Conservation (phyloP, 176 grass and related monocot species). For the Saccharum officinarum region DNA sequence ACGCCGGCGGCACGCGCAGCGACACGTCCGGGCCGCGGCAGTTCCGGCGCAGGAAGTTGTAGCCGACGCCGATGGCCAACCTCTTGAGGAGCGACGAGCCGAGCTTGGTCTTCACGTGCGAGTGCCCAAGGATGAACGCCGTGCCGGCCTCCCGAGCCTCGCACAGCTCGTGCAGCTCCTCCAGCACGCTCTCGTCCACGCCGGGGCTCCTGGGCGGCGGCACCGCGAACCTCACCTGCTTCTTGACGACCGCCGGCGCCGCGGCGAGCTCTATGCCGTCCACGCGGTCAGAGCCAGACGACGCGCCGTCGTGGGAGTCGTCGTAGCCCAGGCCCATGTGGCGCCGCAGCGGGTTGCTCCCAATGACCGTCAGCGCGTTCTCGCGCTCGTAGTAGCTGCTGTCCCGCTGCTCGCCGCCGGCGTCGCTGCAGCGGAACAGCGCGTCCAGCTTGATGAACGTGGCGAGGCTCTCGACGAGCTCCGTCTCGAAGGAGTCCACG, state of each 20-base stretch:
- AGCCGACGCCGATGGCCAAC: constrained; percentile 66
- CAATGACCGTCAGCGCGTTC: constrained; percentile 70
- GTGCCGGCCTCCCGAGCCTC: constrained; percentile 75
- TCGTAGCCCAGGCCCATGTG: constrained; percentile 17
- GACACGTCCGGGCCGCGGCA: constrained; percentile 86
- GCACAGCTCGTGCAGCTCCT: constrained; percentile 76
- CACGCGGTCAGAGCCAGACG: constrained; percentile 1
- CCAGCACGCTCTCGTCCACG: constrained; percentile 50
- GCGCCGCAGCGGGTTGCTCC: constrained; percentile 50
- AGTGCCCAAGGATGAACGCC: constrained; percentile 93
- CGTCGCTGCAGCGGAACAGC: constrained; percentile 32
- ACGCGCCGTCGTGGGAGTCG: constrained; percentile 14
- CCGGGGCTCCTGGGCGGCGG: constrained; percentile 29
- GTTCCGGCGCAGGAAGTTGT: constrained; percentile 89
- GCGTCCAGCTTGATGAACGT: constrained; percentile 70
- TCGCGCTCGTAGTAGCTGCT: constrained; percentile 49
- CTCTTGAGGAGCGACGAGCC: constrained; percentile 82
- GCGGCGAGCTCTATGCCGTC: constrained; percentile 38
- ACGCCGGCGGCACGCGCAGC: constrained; percentile 84
- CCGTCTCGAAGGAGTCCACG: constrained; percentile 86
- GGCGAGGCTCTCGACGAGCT: constrained; percentile 81
- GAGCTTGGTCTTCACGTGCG: constrained; percentile 75
- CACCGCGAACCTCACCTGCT: constrained; percentile 65
- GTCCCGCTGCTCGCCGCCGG: constrained; percentile 4
- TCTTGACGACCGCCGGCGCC: constrained; percentile 27